phyloP scores from a whole-genome alignment of 305 asterid genomes.

The Fraxinus paxiana region DNA sequence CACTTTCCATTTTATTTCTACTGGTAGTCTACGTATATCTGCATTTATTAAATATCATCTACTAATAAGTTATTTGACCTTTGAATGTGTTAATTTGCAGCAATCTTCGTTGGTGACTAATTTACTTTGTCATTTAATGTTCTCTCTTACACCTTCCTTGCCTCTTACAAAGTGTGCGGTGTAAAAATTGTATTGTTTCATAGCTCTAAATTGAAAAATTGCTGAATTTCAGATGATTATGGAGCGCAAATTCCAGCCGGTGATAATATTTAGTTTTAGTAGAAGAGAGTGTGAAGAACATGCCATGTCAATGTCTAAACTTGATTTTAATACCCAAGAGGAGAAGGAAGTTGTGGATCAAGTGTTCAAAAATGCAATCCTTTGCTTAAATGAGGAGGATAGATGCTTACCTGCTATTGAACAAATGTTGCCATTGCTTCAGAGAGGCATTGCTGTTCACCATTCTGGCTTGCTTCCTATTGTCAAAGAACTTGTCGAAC shows the following conservation, averaged over 20 bases:
- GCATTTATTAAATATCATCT: not conserved
- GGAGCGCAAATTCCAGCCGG: constrained; percentile 96
- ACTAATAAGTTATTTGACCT: not conserved
- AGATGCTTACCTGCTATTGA: constrained; percentile 82
- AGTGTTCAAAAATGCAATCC: constrained; percentile 75
- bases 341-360: constrained; percentile 84
- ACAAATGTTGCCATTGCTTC: constrained; percentile 89
- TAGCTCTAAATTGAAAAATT: constrained; percentile 20
- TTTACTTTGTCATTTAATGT: not conserved
- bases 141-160: not conserved
- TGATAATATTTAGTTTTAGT: constrained; percentile 89
- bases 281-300: constrained; percentile 98
- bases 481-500: constrained; percentile 92
- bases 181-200: not conserved
- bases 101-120: not conserved
- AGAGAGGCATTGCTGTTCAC: constrained; percentile 95
- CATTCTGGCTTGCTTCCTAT: constrained; percentile 98
- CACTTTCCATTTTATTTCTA: constrained; percentile 3
- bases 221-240: constrained; percentile 72
- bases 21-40: constrained; percentile 7
- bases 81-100: not conserved
- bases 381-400: constrained; percentile 86
- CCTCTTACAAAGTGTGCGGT: not conserved
- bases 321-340: constrained; percentile 78
- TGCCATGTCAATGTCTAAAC: constrained; percentile 97